Percentiles rank a stretch among this genome's conserved stretches.
Conservation (phyloP, 805 yeast genomes). For the Yueomyces sp. region DNA sequence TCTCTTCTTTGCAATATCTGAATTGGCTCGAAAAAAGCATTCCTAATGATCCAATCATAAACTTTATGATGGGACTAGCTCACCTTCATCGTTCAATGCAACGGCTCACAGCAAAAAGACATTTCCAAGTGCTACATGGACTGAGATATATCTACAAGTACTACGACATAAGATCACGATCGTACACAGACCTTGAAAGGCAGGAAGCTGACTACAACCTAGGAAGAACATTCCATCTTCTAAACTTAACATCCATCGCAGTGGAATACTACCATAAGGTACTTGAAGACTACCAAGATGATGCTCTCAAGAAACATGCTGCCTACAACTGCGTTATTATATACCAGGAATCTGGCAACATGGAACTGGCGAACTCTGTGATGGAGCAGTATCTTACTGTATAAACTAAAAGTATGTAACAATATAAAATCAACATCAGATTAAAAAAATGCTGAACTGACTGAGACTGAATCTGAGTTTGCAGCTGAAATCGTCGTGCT, state of each 20-base stretch:
- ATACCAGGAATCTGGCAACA: conserved; percentile 65
- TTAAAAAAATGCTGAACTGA: too few species aligned
- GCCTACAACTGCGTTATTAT: conserved; percentile 76
- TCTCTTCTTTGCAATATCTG: conserved; percentile 69
- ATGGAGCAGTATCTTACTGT: conserved; percentile 53
- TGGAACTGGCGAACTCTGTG: conserved; percentile 44
- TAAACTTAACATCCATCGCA: conserved; percentile 69
- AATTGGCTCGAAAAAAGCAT: conserved; percentile 54
- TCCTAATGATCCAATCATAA: conserved; percentile 66
- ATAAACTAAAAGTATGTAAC: conserved; percentile 8
- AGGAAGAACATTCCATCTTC: conserved; percentile 73
- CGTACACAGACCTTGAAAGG: conserved; percentile 28
- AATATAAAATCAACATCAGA: neutral
- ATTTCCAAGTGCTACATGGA: conserved; percentile 79
- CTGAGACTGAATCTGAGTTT: too few species aligned
- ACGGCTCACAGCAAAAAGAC: conserved; percentile 73
- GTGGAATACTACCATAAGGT: conserved; percentile 61
- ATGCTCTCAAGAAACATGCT: conserved; percentile 59
- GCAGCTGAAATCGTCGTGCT: too few species aligned
- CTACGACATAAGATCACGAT: conserved; percentile 33
- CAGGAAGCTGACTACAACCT: conserved; percentile 77
- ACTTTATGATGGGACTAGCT: conserved; percentile 61
- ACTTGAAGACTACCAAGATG: conserved; percentile 37
- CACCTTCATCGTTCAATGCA: conserved; percentile 89
- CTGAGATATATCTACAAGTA: conserved; percentile 68